Percentiles rank a stretch among this genome's conserved stretches.
These are phyloP conservation scores for Pichia sp. DNA, from an alignment of 1,139 yeast species.

Conservation along the genomic window DNA sequence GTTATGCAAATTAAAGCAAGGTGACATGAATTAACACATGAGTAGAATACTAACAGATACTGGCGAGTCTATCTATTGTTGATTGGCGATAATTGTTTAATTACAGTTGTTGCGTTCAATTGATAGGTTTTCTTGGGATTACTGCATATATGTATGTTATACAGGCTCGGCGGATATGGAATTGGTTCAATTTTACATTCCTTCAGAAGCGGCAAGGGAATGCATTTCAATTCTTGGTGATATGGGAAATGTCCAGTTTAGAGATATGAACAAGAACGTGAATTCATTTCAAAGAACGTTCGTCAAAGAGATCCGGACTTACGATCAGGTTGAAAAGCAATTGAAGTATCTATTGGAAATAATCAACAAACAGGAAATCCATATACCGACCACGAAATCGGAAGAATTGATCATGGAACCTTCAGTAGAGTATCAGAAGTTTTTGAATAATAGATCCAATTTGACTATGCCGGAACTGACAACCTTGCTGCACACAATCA, in stretches of 20 bases:
- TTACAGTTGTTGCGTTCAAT: not conserved
- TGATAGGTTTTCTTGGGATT: not conserved
- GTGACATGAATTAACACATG: too few species aligned
- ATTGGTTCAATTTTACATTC: constrained; percentile 81
- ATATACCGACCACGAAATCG: constrained; percentile 17
- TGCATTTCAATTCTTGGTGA: constrained; percentile 77
- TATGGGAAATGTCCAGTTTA: constrained; percentile 77
- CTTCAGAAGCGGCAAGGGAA: constrained; percentile 86
- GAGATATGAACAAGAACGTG: constrained; percentile 75
- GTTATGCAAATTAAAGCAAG: not conserved
- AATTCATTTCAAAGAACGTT: constrained; percentile 84
- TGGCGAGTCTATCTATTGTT: too few species aligned
- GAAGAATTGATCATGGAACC: constrained; percentile 20
- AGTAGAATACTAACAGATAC: not conserved
- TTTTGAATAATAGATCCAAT: constrained; percentile 8
- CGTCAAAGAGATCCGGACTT: constrained; percentile 67
- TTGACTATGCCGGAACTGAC: constrained; percentile 34
- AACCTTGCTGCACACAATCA: constrained; percentile 31
- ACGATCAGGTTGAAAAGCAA: constrained; percentile 59
- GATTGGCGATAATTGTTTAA: not conserved
- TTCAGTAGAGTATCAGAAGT: constrained; percentile 9
- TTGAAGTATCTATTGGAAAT: constrained; percentile 30
- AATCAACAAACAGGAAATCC: constrained; percentile 22
- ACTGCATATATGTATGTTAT: not conserved
- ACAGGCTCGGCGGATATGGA: constrained; percentile 90